Base-by-base conservation (phyloP, 352 stramenopile species). In the Thraustotheca clavata region DNA sequence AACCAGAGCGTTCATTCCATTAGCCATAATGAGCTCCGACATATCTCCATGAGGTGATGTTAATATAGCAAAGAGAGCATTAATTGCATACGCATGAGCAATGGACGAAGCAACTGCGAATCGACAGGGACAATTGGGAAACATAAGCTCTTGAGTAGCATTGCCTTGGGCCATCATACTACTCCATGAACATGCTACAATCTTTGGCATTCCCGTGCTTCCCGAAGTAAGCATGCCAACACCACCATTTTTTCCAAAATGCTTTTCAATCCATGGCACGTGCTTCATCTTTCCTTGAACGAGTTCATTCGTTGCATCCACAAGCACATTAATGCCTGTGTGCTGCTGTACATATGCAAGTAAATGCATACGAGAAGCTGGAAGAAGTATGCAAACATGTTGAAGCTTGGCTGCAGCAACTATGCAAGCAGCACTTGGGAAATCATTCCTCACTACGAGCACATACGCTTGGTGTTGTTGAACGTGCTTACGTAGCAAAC, bases 141-240 rank as follows among this genome's bases (percentile, higher is more conserved):
- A 93, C 8, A 69, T 36, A 61, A 85, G 68, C 38, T 85, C 71
- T 35, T 91, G 71, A 5, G 82, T 95, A n/a, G 67, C 76, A n/a
- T 87, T 69, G 16, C 83, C 86, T 46, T 95, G 86, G n/a, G 86
- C 66, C 27, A 77, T 65, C 83, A 93, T 91, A 50, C 71, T 71
- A 38, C 80, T 65, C 86, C 86, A 93, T 55, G 77, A 82, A 61
- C 78, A 91, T 11, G 70, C 67, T 11, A 91, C 83, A 22, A 95
- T 75, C 70, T 95, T 95, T 11, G 86, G 79, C 27, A 74, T 61
- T 11, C 79, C 83, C 12, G 90, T 78, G 59, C 82, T 95, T 1
- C 86, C 86, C 3, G 86, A 95, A 27, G 86, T 95, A 41, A 95
- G 77, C 73, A 95, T 80, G 38, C 86, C 80, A 26, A 93, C 79